Percentiles rank a stretch among this genome's conserved stretches.
Conservation (phyloP, 129 eudicot genomes). For the Lactuca sativa region DNA sequence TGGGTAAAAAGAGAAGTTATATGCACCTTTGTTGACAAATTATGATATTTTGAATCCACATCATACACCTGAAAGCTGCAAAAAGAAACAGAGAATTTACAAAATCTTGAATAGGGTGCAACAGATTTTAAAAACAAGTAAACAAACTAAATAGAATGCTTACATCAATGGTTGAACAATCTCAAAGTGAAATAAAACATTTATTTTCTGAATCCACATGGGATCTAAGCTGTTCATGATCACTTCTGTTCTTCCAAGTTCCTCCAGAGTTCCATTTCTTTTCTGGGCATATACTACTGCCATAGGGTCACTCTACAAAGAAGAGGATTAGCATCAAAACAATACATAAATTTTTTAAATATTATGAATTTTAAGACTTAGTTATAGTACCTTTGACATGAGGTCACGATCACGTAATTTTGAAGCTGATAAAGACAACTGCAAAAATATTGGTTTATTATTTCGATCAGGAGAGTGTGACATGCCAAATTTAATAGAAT, state of each 20-base stretch:
- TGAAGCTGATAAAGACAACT: slow-evolving; percentile 86
- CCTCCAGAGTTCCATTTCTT: slow-evolving; percentile 68
- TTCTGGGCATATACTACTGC: slow-evolving; percentile 66
- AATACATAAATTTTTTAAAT: background rate
- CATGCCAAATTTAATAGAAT: slow-evolving; percentile 4
- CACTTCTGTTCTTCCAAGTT: slow-evolving; percentile 97
- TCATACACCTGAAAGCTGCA: slow-evolving; percentile 91
- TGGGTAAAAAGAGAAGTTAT: slow-evolving; percentile 6
- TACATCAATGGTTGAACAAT: slow-evolving; percentile 81
- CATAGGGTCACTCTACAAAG: slow-evolving; percentile 92
- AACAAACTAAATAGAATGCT: slow-evolving; percentile 28
- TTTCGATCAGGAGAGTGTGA: background rate
- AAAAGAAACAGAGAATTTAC: slow-evolving; percentile 19
- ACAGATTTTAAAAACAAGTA: slow-evolving; percentile 14
- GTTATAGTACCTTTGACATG: slow-evolving; percentile 71
- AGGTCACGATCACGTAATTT: slow-evolving; percentile 73
- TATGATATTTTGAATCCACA: slow-evolving; percentile 84
- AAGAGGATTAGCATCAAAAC: background rate
- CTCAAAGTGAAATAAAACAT: slow-evolving; percentile 79
- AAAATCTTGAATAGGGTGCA: slow-evolving; percentile 8
- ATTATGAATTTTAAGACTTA: background rate
- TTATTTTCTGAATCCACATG: slow-evolving; percentile 76
- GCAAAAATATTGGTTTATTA: slow-evolving; percentile 25
- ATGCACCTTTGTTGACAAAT: slow-evolving; percentile 72
- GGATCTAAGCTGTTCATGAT: slow-evolving; percentile 90